phyloP scores from a whole-genome alignment of 73 alveolate species.

The Durusdinium trenchii region DNA sequence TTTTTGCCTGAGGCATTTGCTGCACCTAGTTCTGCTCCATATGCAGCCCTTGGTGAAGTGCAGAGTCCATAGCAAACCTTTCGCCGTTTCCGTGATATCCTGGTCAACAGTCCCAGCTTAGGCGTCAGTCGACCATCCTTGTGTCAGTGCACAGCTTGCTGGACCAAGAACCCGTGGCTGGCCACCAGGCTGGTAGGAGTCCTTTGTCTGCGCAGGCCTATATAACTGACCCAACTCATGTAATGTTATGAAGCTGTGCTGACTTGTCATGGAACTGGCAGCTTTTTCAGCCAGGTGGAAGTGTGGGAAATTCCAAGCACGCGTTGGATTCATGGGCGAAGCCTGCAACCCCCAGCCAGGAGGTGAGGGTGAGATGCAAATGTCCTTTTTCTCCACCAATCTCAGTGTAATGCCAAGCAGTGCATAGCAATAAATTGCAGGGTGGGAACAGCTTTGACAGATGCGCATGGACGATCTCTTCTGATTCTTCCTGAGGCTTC shows the following conservation, averaged over 20 bases:
- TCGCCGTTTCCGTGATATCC: background rate
- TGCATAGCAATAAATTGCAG: background rate
- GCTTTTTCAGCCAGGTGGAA: constrained; percentile 25
- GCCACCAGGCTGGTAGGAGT: background rate
- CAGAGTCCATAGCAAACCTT: background rate
- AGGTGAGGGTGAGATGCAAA: background rate
- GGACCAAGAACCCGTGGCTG: background rate
- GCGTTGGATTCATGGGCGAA: constrained; percentile 49
- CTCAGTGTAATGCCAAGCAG: background rate
- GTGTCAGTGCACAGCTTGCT: constrained; percentile 20
- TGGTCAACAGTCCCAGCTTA: background rate
- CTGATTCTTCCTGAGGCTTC: constrained; percentile 8
- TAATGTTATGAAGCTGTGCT: background rate
- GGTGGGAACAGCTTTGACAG: constrained; percentile 7
- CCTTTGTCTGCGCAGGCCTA: background rate
- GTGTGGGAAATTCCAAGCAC: constrained; percentile 78
- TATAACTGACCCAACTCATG: background rate
- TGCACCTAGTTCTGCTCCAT: constrained; percentile 33
- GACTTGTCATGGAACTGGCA: background rate
- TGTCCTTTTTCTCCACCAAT: background rate
- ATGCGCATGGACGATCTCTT: constrained; percentile 46
- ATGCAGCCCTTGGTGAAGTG: constrained; percentile 50
- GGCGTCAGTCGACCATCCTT: background rate
- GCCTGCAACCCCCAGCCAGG: constrained; percentile 51
- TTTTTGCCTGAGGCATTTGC: constrained; percentile 30